Conservation (phyloP, 2,329 filamentous ascomycete genomes). For the Aspergillus udagawae region DNA sequence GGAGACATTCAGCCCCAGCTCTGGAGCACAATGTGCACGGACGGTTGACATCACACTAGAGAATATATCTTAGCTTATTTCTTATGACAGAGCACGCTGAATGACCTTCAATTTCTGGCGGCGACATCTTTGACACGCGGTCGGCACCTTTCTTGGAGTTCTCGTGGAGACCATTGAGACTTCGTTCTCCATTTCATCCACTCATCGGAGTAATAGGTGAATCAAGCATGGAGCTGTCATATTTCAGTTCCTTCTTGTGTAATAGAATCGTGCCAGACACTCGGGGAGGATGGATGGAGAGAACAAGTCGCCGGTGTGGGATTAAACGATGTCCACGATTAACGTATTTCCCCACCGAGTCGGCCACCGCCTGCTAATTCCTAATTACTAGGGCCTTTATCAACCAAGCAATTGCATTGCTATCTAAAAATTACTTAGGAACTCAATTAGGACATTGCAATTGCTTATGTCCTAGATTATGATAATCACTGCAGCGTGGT, state of each 20-base stretch:
- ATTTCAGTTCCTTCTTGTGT: neutral
- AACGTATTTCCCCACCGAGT: too few relatives aligned
- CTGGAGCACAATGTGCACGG: slow-evolving; percentile 30
- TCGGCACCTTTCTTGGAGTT: slow-evolving; percentile 8
- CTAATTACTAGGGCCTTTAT: too few relatives aligned
- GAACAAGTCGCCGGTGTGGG: neutral
- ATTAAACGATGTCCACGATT: neutral
- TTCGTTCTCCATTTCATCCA: neutral
- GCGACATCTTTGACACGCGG: slow-evolving; percentile 24
- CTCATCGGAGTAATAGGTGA: neutral
- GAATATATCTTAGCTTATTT: neutral
- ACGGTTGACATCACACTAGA: slow-evolving; percentile 26
- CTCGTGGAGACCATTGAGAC: neutral
- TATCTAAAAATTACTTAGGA: too few relatives aligned
- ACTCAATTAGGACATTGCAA: too few relatives aligned
- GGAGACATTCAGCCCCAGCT: slow-evolving; percentile 19
- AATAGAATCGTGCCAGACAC: neutral
- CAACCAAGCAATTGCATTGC: too few relatives aligned
- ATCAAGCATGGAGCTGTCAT: neutral
- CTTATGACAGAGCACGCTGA: neutral
- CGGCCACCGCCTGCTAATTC: too few relatives aligned
- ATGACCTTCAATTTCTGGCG: slow-evolving; percentile 26
- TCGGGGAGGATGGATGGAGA: too few relatives aligned
- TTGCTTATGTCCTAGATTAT: too few relatives aligned
- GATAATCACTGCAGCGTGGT: too few relatives aligned